These are phyloP conservation scores for Glarea lozoyensis DNA, from an alignment of 495 filamentous ascomycete genomes.

Conservation along the genomic window DNA sequence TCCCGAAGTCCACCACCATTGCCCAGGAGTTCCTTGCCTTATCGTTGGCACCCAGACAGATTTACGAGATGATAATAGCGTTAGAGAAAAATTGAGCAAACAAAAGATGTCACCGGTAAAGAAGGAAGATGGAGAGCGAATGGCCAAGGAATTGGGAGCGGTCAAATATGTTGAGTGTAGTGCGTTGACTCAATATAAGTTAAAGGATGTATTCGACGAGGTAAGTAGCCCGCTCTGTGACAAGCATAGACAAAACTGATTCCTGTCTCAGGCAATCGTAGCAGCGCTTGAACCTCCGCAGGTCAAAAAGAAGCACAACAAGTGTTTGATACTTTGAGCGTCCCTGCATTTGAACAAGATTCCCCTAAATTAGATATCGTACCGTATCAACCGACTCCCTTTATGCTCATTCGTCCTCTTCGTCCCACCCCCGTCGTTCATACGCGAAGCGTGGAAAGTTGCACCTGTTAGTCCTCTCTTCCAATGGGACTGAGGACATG, in stretches of 20 bases:
- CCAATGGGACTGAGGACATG: too few species aligned
- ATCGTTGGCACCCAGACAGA: slow-evolving; percentile 98
- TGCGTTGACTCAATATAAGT: slow-evolving; percentile 92
- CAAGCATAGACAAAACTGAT: background rate
- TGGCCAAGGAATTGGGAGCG: slow-evolving; percentile 92
- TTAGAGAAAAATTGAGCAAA: slow-evolving; percentile 84
- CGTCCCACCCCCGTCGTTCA: too few species aligned
- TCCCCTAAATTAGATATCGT: too few species aligned
- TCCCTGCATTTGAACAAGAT: too few species aligned
- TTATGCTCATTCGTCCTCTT: too few species aligned
- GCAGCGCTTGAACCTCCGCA: slow-evolving; percentile 79
- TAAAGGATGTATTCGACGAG: slow-evolving; percentile 99
- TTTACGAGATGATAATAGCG: slow-evolving; percentile 81
- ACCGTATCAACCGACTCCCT: too few species aligned
- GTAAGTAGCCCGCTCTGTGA: slow-evolving; percentile 34
- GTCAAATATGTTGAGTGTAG: slow-evolving; percentile 99
- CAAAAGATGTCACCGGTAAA: slow-evolving; percentile 90
- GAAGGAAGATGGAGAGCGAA: slow-evolving; percentile 86
- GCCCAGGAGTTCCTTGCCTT: slow-evolving; percentile 92
- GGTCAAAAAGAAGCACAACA: slow-evolving; percentile 52
- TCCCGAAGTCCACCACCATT: slow-evolving; percentile 96
- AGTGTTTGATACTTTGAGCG: slow-evolving; percentile 42
- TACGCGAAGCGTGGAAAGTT: too few species aligned
- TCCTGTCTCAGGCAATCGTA: slow-evolving; percentile 62
- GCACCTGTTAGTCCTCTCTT: too few species aligned